Evolutionary conservation across 345 rosid species (phyloP).

Genomic region (Hibiscus syriacus): DNA sequence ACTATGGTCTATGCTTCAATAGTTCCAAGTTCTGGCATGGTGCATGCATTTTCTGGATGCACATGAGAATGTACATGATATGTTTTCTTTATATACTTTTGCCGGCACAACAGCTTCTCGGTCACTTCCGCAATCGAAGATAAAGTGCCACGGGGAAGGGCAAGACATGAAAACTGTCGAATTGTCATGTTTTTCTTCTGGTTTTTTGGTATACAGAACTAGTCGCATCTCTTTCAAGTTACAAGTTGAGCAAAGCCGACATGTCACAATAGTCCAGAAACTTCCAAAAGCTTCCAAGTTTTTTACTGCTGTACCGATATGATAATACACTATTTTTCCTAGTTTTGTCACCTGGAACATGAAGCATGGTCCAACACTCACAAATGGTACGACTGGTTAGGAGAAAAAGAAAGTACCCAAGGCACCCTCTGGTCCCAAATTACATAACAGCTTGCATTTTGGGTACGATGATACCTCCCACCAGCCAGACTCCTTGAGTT

Average conservation of each 20-base stretch:
- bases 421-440: not conserved
- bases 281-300: not conserved
- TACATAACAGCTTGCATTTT: not conserved
- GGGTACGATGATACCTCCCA: constrained; percentile 4
- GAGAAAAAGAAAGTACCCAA: not conserved
- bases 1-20: too few species aligned
- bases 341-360: not conserved
- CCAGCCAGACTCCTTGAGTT: not conserved
- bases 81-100: constrained; percentile 13
- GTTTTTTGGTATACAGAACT: not conserved
- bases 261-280: not conserved
- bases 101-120: constrained; percentile 89
- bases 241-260: not conserved
- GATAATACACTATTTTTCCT: not conserved
- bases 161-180: constrained; percentile 29
- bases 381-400: not conserved
- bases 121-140: constrained; percentile 89
- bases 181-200: constrained; percentile 3
- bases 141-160: constrained; percentile 52
- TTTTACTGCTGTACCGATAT: not conserved
- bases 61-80: constrained; percentile 14
- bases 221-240: not conserved
- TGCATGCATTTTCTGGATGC: not conserved
- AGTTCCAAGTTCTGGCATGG: too few species aligned
- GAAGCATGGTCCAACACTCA: not conserved